Evolutionary conservation across 441 rosid genomes (phyloP), one percentile per base, ranked within the genome.

Genomic region (Euphorbia corollata): DNA sequence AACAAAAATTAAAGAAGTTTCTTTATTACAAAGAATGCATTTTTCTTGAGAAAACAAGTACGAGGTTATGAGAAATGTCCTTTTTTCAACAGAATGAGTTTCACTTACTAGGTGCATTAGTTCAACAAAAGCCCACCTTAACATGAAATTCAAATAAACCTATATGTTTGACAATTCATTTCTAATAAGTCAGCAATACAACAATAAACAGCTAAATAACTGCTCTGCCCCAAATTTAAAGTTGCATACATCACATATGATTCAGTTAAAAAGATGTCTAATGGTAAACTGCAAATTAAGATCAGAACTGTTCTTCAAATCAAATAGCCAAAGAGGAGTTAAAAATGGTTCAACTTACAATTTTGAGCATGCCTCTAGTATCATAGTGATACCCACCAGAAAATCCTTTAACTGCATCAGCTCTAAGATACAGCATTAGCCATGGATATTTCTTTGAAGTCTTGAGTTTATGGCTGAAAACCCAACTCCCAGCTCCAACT

Each of bases 311-410:
- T 54, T 54, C 56, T 51, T 51, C 8, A 51, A 51, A n/a, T 18
- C 8, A 59, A 24, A 59, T 59, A 59, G 39, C 45, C 27, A 61
- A 15, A 61, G 22, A 24, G 3, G 2, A 65, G 55, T 8, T 8
- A 11, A 51, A 68, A 16, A 20, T 23, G 11, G 3, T 79, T 68
- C 65, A 77, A 61, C 87, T 83, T 61, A 74, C 57, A 13, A 76
- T 82, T 72, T 89, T 86, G 79, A 88, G 79, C 91, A 91, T 89
- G 38, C 96, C 97, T 76, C 96, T 83, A 51, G 96, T 86, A 30
- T 84, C 88, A 65, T 91, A 91, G 75, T 84, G 96, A 73, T 91
- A 91, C 11, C 96, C 97, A 61, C 93, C 96, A 62, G 97, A 89
- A 39, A 89, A 69, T 18, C 97, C 97, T 61, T 65, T 55, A 15